A percentile compares a stretch with the other conserved stretches of the same genome.
phyloP scores from a whole-genome alignment of 352 stramenopile species.

The Phytopythium delawarense region DNA sequence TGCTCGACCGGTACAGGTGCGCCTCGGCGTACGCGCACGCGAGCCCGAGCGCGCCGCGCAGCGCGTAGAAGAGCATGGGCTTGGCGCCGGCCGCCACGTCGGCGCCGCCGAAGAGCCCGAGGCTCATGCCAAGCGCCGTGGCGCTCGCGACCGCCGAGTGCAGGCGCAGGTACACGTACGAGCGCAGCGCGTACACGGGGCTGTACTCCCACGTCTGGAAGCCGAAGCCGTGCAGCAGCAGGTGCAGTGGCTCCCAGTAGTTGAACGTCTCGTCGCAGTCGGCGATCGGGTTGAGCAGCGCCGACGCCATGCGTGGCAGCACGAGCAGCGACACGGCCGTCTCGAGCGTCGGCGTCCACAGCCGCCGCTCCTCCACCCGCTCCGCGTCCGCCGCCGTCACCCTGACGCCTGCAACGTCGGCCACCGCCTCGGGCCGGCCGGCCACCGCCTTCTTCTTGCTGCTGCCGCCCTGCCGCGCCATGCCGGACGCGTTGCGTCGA shows the following conservation, averaged over 20 bases:
- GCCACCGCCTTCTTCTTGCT: conserved; percentile 1
- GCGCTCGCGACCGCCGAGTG: conserved; percentile 53
- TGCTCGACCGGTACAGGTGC: conserved; percentile 76
- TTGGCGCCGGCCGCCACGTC: conserved; percentile 34
- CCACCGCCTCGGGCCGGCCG: neutral
- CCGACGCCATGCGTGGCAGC: conserved; percentile 47
- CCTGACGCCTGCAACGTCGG: neutral
- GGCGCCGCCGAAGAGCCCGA: conserved; percentile 23
- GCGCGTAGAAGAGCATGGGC: conserved; percentile 87
- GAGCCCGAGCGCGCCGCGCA: conserved; percentile 80
- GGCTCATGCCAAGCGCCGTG: conserved; percentile 27
- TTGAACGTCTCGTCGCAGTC: conserved; percentile 99
- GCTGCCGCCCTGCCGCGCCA: neutral
- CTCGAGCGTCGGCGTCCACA: conserved; percentile 58
- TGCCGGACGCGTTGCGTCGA: neutral
- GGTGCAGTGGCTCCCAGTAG: conserved; percentile 99
- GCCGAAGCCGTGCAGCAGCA: conserved; percentile 90
- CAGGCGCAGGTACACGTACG: conserved; percentile 91
- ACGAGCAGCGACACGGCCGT: conserved; percentile 66
- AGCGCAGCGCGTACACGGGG: conserved; percentile 93
- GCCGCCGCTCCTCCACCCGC: conserved; percentile 24
- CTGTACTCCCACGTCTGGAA: conserved; percentile 92
- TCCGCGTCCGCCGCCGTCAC: conserved; percentile 7
- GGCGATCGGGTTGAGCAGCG: conserved; percentile 80
- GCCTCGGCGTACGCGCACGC: conserved; percentile 81